Conservation (phyloP, 2,329 filamentous ascomycete genomes). For the Xylaria sp. region DNA sequence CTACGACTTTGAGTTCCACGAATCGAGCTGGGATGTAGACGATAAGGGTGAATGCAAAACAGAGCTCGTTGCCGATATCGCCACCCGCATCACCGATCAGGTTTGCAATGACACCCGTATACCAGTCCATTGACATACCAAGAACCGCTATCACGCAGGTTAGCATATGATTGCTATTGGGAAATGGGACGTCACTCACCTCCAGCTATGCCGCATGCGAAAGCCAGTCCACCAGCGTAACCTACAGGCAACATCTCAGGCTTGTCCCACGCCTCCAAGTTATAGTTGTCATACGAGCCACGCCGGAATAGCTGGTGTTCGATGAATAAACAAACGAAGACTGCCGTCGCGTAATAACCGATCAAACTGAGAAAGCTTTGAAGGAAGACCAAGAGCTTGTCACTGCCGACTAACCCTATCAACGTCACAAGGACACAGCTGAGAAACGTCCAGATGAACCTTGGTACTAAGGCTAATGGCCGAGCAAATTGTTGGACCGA, state of each 20-base stretch:
- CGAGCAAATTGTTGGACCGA: conserved; percentile 46
- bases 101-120: conserved; percentile 49
- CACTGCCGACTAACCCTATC: conserved; percentile 45
- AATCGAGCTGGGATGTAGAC: conserved; percentile 51
- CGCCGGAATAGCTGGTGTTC: conserved; percentile 53
- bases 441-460: conserved; percentile 50
- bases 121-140: conserved; percentile 63
- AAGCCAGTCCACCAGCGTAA: conserved; percentile 46
- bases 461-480: conserved; percentile 46
- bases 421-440: conserved; percentile 49
- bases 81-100: conserved; percentile 48
- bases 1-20: conserved; percentile 50
- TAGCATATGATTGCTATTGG: conserved; percentile 3
- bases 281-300: conserved; percentile 46
- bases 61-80: conserved; percentile 56
- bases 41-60: conserved; percentile 51
- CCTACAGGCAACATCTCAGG: conserved; percentile 47
- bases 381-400: conserved; percentile 47
- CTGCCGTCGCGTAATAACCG: conserved; percentile 54
- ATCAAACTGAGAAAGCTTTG: conserved; percentile 51
- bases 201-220: conserved; percentile 47
- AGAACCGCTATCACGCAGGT: conserved; percentile 41
- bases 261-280: conserved; percentile 52
- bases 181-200: conserved; percentile 35
- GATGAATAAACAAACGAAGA: conserved; percentile 50